phyloP scores from a whole-genome alignment of 768 basidiomycete genomes.

The Sarcomyxa edulis region DNA sequence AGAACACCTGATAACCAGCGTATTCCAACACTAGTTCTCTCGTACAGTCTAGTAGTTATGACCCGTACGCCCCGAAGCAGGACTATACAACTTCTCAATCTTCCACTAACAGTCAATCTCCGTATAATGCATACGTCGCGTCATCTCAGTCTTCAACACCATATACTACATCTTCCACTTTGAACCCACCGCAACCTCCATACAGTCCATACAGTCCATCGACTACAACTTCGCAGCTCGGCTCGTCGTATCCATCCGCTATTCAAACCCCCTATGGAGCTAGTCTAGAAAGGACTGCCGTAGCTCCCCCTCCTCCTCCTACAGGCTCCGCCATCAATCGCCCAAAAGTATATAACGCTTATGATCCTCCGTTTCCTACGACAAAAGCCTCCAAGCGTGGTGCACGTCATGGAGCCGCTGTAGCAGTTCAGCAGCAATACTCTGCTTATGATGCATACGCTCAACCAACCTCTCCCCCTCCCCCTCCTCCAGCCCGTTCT shows the following conservation, averaged over 20 bases:
- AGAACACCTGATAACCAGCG: too few species aligned
- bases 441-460: constrained; percentile 16
- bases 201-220: constrained; percentile 22
- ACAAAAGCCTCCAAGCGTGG: constrained; percentile 31
- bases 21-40: constrained; percentile 5
- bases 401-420: constrained; percentile 19
- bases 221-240: constrained; percentile 11
- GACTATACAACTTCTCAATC: constrained; percentile 11
- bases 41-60: constrained; percentile 16
- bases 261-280: constrained; percentile 10
- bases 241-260: constrained; percentile 10
- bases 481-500: not conserved
- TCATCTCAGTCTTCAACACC: constrained; percentile 2
- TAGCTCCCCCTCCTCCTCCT: constrained; percentile 27
- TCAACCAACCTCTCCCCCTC: constrained; percentile 15
- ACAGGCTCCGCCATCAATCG: constrained; percentile 45
- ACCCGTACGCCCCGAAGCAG: constrained; percentile 31
- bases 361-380: constrained; percentile 70
- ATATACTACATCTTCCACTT: constrained; percentile 1
- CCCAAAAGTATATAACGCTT: constrained; percentile 65
- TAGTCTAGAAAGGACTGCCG: constrained; percentile 7
- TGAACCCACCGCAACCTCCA: constrained; percentile 10
- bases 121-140: constrained; percentile 8
- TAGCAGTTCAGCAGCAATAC: too few species aligned
- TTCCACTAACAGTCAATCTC: constrained; percentile 9